Evolutionary conservation across 306 rosid genomes (phyloP).

Genomic region (Hippophae tibetana): DNA sequence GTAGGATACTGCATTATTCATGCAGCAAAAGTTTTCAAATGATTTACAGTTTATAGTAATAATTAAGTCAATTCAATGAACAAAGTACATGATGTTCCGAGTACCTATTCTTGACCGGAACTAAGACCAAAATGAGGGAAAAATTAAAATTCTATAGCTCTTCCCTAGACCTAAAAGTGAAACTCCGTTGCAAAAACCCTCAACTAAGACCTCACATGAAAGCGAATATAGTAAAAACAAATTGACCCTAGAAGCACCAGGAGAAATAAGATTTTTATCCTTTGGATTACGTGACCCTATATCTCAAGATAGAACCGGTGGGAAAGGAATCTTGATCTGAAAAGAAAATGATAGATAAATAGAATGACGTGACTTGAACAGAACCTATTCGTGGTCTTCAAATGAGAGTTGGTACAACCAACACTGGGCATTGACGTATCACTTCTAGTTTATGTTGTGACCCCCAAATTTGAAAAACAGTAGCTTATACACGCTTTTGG

Average conservation of each 20-base stretch:
- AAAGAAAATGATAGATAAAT: constrained; percentile 6
- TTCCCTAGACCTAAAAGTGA: constrained; percentile 31
- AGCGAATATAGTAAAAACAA: constrained; percentile 24
- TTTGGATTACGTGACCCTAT: constrained; percentile 37
- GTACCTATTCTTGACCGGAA: constrained; percentile 31
- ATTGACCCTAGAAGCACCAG: constrained; percentile 34
- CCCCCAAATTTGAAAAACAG: constrained; percentile 19
- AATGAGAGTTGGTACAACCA: constrained; percentile 1
- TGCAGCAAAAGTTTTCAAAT: constrained; percentile 39
- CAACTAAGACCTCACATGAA: constrained; percentile 36
- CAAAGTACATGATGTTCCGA: constrained; percentile 49
- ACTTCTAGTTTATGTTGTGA: constrained; percentile 17
- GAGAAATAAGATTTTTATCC: constrained; percentile 54
- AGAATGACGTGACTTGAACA: constrained; percentile 7
- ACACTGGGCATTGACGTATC: too few species aligned
- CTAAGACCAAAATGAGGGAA: constrained; percentile 23
- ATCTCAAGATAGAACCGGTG: constrained; percentile 24
- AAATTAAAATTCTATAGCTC: constrained; percentile 28
- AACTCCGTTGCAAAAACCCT: constrained; percentile 24
- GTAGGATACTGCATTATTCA: background rate
- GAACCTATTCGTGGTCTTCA: constrained; percentile 2
- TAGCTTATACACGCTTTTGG: constrained; percentile 9
- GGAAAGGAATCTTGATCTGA: constrained; percentile 13
- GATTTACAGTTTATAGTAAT: constrained; percentile 43
- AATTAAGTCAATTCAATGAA: constrained; percentile 39